Conservation (phyloP, 1,139 yeast species). For the Candida gigantensis region DNA sequence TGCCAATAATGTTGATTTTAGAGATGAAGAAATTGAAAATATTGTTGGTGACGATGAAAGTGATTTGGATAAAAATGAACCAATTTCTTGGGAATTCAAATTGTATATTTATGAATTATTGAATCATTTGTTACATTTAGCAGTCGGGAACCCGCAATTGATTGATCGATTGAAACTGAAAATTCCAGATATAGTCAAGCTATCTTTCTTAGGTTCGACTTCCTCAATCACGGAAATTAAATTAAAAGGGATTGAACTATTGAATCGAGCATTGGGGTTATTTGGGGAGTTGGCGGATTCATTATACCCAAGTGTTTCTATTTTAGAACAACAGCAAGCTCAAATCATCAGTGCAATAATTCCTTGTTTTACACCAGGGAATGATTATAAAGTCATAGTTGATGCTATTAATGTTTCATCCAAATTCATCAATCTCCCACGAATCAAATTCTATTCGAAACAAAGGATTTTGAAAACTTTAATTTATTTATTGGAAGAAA, state of each 20-base stretch:
- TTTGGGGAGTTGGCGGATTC: conserved; percentile 72
- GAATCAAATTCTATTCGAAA: conserved; percentile 51
- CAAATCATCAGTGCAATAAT: conserved; percentile 87
- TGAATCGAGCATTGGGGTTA: conserved; percentile 43
- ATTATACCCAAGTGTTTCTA: conserved; percentile 66
- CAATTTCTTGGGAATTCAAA: conserved; percentile 71
- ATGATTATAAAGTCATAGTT: conserved; percentile 73
- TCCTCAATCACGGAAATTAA: conserved; percentile 65
- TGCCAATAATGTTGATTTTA: conserved; percentile 36
- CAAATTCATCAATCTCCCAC: conserved; percentile 59
- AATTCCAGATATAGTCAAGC: conserved; percentile 71
- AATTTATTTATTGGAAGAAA: conserved; percentile 66
- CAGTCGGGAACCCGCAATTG: conserved; percentile 42
- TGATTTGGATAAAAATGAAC: conserved; percentile 52
- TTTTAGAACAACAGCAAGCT: conserved; percentile 91
- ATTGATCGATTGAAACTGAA: conserved; percentile 46
- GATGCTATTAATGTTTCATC: conserved; percentile 81
- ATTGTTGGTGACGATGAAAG: conserved; percentile 38
- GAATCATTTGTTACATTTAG: conserved; percentile 47
- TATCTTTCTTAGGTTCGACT: conserved; percentile 85
- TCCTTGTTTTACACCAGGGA: conserved; percentile 81
- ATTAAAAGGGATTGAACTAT: conserved; percentile 62
- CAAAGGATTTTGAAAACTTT: conserved; percentile 69
- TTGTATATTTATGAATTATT: conserved; percentile 61
- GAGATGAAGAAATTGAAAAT: conserved; percentile 49